Percentiles rank a stretch among this genome's conserved stretches.
Conservation (phyloP, 495 filamentous ascomycete genomes). For the Trichoderma gamsii region DNA sequence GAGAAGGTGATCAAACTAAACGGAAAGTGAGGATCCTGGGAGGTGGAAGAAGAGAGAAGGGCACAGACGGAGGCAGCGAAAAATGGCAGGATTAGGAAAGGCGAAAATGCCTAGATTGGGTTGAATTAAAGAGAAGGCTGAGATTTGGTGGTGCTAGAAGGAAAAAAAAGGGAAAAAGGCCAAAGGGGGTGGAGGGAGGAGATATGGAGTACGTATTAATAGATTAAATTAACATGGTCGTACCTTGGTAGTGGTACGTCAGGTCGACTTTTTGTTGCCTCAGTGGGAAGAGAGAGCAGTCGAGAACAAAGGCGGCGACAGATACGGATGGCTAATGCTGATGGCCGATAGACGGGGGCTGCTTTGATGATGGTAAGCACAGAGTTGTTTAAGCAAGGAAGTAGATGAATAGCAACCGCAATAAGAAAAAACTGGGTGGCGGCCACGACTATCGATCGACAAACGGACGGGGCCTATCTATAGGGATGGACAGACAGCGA, state of each 20-base stretch:
- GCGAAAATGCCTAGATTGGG: conserved; percentile 1
- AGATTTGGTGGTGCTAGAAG: conserved; percentile 17
- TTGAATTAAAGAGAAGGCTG: conserved; percentile 13
- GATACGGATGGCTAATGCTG: too few relatives aligned
- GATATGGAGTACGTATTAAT: neutral
- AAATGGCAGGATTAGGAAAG: neutral
- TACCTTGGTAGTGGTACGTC: neutral
- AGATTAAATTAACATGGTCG: neutral
- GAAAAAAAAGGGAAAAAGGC: conserved; percentile 14
- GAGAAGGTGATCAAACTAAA: neutral
- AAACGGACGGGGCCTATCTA: too few relatives aligned
- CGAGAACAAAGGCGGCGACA: too few relatives aligned
- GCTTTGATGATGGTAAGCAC: too few relatives aligned
- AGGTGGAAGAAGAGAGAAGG: neutral
- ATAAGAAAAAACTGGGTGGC: too few relatives aligned
- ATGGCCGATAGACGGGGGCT: too few relatives aligned
- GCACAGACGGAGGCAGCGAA: neutral
- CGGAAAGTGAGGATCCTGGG: neutral
- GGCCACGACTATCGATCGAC: too few relatives aligned
- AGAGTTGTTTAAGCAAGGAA: too few relatives aligned
- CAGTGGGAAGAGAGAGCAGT: too few relatives aligned
- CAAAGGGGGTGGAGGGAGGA: conserved; percentile 11
- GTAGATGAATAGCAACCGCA: too few relatives aligned
- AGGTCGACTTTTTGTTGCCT: too few relatives aligned
- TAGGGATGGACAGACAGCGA: too few relatives aligned